Base-by-base conservation (phyloP, 2,329 filamentous ascomycete genomes). In the Alternaria ventricosa region DNA sequence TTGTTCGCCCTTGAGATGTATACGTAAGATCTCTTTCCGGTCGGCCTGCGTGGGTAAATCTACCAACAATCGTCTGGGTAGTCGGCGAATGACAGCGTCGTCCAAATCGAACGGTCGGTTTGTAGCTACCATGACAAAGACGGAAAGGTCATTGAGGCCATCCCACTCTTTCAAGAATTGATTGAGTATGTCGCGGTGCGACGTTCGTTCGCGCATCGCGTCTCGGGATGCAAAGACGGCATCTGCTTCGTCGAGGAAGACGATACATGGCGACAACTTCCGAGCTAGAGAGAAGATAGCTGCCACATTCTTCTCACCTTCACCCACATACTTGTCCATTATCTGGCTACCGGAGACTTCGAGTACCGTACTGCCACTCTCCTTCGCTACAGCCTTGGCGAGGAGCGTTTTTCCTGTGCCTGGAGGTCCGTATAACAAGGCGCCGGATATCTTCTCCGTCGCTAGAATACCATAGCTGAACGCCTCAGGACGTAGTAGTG, bases 81-180 rank as follows among this genome's bases (percentile, higher is more conserved):
- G 82, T 12, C 92, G 87, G n/a, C 92, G 86, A 49, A 96, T 85
- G 10, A 96, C 91, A 10, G 92, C 92, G 71, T 96, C 92, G 73
- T 99, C 96, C 1, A 99, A 87, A 75, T 98, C 96, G 74, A 97
- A 97, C 0, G 96, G 96, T 10, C 95, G 87, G 79, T 99, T 98
- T 9, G 94, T 98, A 27, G 96, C 95, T 0, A 98, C 94, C 94
- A 99, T 97, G 79, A 99, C 95, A 78, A 99, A 98, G 3, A 95
- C 93, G 18, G 91, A 92, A 50, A 89, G 87, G 62, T 89, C 85
- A 71, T 92, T 91, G 84, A 98, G 90, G 11, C 96, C 96, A 72
- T 98, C 96, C 96, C 95, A 98, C 79, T 98, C 95, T 57, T 94
- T 91, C 54, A 99, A 84, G 79, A 98, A 98, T 80, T 99, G 95